Base-by-base conservation (phyloP, 2,329 filamentous ascomycete genomes). In the Gaeumannomyces sp. region DNA sequence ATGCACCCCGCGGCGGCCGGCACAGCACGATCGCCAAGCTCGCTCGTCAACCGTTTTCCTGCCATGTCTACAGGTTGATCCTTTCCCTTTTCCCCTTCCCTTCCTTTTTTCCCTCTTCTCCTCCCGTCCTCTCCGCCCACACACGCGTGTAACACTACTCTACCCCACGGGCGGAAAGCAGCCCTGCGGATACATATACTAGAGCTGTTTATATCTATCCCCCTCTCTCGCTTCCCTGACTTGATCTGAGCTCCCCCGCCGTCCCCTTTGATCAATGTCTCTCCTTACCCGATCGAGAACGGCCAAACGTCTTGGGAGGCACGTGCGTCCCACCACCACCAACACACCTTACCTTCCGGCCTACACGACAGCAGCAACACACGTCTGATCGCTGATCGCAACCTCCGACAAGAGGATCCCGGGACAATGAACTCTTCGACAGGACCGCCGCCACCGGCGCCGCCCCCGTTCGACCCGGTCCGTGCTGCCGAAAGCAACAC, bases 401-500 rank as follows among this genome's bases (percentile, higher is more conserved):
- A 22, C 19, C 11, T 22, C 45, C 35, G 29, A 31, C 38, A 53
- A 53, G 19, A 0, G 22, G 22, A 53, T 53, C 22, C 45, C 4
- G 19, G 19, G 7, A n/a, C 45, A 22, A 53, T 53, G 45, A 53
- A 14, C 45, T 53, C 45, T n/a, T n/a, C 45, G 22, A 6, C 3
- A 16, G 38, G 19, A 10, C 10, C 10, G 33, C 33, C 33, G 33
- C 33, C 33, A 14, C 13, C 33, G 22, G 45, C 45, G 22, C 19
- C 45, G 45, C 45, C 45, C 8, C 22, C 45, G 19, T n/a, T 53
- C 19, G 22, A 53, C 45, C 45, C 59, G 59, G 33, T 25, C n/a
- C 59, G 59, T 14, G 59, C 59, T 22, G 59, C 33, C 16, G 59
- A 61, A 19, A 61, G 59, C 28, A 61, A 61, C 59, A 61, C 59